Conservation (phyloP, 2,329 filamentous ascomycete species). For the Epichloe typhina region DNA sequence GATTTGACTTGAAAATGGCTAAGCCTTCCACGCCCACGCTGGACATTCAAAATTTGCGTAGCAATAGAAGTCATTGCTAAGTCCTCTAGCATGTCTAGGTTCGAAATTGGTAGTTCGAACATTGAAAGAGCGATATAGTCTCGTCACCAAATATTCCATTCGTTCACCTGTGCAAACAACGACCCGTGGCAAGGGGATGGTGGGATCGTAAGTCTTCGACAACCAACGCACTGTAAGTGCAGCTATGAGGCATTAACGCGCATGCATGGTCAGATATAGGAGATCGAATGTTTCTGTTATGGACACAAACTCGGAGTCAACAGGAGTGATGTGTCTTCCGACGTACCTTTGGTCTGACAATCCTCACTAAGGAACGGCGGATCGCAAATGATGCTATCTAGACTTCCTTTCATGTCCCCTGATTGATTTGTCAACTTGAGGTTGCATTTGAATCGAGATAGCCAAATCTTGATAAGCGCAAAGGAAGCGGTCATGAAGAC, state of each 20-base stretch:
- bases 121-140: constrained; percentile 53
- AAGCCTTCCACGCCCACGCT: constrained; percentile 24
- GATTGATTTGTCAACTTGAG: neutral
- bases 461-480: neutral
- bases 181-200: constrained; percentile 23
- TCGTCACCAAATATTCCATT: constrained; percentile 51
- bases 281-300: neutral
- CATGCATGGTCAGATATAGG: neutral
- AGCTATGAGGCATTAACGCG: constrained; percentile 28
- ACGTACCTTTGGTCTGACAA: constrained; percentile 62
- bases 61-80: constrained; percentile 72
- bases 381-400: constrained; percentile 61
- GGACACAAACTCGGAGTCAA: neutral
- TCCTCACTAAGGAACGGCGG: constrained; percentile 71
- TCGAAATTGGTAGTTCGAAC: constrained; percentile 54
- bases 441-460: neutral
- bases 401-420: constrained; percentile 45
- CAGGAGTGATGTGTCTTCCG: neutral
- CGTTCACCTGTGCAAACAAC: constrained; percentile 68
- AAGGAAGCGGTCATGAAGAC: neutral
- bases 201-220: constrained; percentile 26
- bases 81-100: constrained; percentile 53
- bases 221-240: constrained; percentile 68
- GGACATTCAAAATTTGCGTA: constrained; percentile 65
- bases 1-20: neutral